phyloP scores from a whole-genome alignment of 2,329 filamentous ascomycete species.

The Berkeleyomyces rouxiae region DNA sequence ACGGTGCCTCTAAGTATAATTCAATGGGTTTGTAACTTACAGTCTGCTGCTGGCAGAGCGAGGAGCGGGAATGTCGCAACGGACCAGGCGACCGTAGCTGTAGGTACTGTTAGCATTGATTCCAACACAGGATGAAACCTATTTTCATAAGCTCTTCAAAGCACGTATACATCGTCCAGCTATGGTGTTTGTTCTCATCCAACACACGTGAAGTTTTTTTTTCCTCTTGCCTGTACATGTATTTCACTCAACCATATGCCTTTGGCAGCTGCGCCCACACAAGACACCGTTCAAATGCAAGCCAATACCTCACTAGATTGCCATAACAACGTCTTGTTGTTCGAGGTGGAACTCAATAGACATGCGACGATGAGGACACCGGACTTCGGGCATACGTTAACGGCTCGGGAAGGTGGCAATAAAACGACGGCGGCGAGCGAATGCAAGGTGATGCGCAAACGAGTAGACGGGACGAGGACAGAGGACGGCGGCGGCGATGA shows the following conservation, averaged over 20 bases:
- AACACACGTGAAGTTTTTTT: not conserved
- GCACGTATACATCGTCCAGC: not conserved
- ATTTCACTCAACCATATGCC: not conserved
- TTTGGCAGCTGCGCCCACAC: slow-evolving; percentile 4
- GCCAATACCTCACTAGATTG: slow-evolving; percentile 12
- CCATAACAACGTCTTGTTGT: not conserved
- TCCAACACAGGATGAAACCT: not conserved
- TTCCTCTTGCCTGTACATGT: not conserved
- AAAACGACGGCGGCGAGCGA: slow-evolving; percentile 4
- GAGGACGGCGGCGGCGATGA: slow-evolving; percentile 3
- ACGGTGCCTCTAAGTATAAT: not conserved
- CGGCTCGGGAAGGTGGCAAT: not conserved
- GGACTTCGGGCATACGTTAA: not conserved
- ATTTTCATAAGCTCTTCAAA: not conserved
- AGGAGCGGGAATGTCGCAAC: slow-evolving; percentile 94
- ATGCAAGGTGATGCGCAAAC: not conserved
- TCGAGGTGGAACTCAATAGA: not conserved
- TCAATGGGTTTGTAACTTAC: slow-evolving; percentile 42
- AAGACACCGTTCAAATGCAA: slow-evolving; percentile 4
- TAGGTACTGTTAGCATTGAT: slow-evolving; percentile 13
- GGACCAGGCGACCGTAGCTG: slow-evolving; percentile 93
- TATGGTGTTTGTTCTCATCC: not conserved
- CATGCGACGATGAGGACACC: slow-evolving; percentile 1
- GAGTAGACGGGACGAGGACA: not conserved
- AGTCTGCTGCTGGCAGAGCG: slow-evolving; percentile 85